These are phyloP conservation scores for Chlorencoelia australis DNA, from an alignment of 2,329 filamentous ascomycete species.

Conservation along the genomic window DNA sequence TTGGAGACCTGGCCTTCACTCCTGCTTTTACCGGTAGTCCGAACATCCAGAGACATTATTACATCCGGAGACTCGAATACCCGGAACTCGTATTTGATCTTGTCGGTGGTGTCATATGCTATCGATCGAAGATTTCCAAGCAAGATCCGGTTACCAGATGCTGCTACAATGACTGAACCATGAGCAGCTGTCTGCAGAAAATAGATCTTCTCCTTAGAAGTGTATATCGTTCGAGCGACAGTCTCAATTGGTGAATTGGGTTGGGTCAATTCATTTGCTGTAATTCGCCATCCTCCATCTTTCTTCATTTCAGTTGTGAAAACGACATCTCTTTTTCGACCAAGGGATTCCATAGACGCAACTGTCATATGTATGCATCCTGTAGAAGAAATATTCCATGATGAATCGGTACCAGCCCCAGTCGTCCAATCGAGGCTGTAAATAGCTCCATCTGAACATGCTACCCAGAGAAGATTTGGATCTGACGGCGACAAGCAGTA, in stretches of 20 bases:
- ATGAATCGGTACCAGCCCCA: conserved; percentile 33
- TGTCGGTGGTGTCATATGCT: conserved; percentile 28
- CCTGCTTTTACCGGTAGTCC: conserved; percentile 28
- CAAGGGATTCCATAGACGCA: conserved; percentile 26
- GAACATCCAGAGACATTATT: conserved; percentile 58
- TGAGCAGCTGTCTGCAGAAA: conserved; percentile 41
- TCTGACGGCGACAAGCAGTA: conserved; percentile 33
- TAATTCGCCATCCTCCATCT: conserved; percentile 25
- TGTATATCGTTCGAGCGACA: conserved; percentile 32
- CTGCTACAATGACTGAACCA: conserved; percentile 49
- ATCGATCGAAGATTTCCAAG: conserved; percentile 42
- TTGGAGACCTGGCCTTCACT: conserved; percentile 22
- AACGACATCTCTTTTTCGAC: conserved; percentile 26
- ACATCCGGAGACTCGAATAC: conserved; percentile 51
- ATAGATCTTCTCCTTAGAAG: conserved; percentile 30
- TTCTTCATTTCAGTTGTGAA: conserved; percentile 26
- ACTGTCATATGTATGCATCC: conserved; percentile 28
- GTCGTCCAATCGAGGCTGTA: conserved; percentile 50
- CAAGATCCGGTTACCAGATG: conserved; percentile 43
- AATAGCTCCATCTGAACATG: conserved; percentile 45
- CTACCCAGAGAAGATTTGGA: conserved; percentile 47
- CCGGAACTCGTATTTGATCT: conserved; percentile 45
- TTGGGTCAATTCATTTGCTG: conserved; percentile 27
- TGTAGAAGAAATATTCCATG: conserved; percentile 30
- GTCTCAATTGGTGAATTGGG: conserved; percentile 21